These are phyloP conservation scores for Termitomyces sp. DNA, from an alignment of 768 basidiomycete species.

Conservation along the genomic window DNA sequence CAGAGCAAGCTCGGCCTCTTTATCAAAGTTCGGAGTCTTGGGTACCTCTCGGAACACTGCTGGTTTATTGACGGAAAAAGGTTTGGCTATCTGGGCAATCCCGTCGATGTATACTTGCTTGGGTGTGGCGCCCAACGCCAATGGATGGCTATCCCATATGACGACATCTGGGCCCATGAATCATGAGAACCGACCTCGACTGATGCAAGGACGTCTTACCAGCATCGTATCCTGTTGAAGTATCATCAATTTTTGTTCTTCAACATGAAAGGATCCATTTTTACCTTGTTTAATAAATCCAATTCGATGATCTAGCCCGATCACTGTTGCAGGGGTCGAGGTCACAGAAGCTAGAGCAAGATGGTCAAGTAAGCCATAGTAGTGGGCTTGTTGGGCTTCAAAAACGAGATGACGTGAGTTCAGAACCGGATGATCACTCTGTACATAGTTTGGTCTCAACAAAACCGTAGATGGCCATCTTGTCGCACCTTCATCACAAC, in stretches of 20 bases:
- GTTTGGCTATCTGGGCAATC: slow-evolving; percentile 58
- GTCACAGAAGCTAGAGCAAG: slow-evolving; percentile 73
- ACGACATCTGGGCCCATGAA: slow-evolving; percentile 51
- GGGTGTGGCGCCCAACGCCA: slow-evolving; percentile 78
- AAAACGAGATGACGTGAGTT: slow-evolving; percentile 74
- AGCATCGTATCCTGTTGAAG: slow-evolving; percentile 62
- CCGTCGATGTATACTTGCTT: slow-evolving; percentile 88
- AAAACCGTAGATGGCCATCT: background rate
- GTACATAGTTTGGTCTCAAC: background rate
- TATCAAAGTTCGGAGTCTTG: slow-evolving; percentile 61
- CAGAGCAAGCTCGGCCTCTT: slow-evolving; percentile 56
- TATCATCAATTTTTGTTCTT: background rate
- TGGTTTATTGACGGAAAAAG: slow-evolving; percentile 47
- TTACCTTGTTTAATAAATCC: slow-evolving; percentile 65
- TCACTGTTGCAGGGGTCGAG: slow-evolving; percentile 60
- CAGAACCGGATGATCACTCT: slow-evolving; percentile 65
- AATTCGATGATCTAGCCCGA: slow-evolving; percentile 77
- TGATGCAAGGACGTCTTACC: slow-evolving; percentile 30
- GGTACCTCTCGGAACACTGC: slow-evolving; percentile 38
- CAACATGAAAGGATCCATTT: slow-evolving; percentile 4
- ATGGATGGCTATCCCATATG: slow-evolving; percentile 80
- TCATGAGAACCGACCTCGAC: background rate
- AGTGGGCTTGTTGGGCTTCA: slow-evolving; percentile 82
- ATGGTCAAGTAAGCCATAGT: slow-evolving; percentile 67
- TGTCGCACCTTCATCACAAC: slow-evolving; percentile 68